A percentile compares a stretch with the other conserved stretches of the same genome.
These are phyloP conservation scores for Niebla homalea DNA, from an alignment of 495 filamentous ascomycete genomes.

Conservation along the genomic window DNA sequence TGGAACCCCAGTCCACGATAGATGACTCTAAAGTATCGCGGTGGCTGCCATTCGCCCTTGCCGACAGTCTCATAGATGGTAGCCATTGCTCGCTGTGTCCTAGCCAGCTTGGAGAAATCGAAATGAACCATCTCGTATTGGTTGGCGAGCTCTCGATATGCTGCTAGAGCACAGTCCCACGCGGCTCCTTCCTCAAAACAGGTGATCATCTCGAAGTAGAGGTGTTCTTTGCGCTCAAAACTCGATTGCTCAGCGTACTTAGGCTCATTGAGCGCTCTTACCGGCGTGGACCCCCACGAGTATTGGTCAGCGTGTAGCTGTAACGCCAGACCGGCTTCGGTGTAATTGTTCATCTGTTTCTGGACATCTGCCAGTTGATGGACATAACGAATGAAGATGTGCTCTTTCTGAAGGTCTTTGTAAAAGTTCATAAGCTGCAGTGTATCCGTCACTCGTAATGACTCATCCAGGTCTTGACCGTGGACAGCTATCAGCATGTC, in stretches of 20 bases:
- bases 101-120: slow-evolving; percentile 83
- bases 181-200: slow-evolving; percentile 85
- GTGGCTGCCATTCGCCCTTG: slow-evolving; percentile 61
- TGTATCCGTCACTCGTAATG: slow-evolving; percentile 69
- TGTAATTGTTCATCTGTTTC: slow-evolving; percentile 58
- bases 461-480: slow-evolving; percentile 61
- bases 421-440: slow-evolving; percentile 92
- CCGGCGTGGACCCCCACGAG: slow-evolving; percentile 67
- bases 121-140: slow-evolving; percentile 84
- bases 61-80: slow-evolving; percentile 80
- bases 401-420: slow-evolving; percentile 91
- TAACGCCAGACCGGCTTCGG: slow-evolving; percentile 83
- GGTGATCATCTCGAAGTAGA: slow-evolving; percentile 91
- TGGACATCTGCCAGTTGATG: slow-evolving; percentile 82
- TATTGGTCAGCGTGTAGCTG: slow-evolving; percentile 87
- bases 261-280: slow-evolving; percentile 59
- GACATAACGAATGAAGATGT: slow-evolving; percentile 93
- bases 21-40: slow-evolving; percentile 82
- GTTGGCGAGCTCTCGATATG: slow-evolving; percentile 77
- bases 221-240: slow-evolving; percentile 83
- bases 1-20: slow-evolving; percentile 92
- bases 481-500: slow-evolving; percentile 91
- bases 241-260: slow-evolving; percentile 68
- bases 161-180: slow-evolving; percentile 80
- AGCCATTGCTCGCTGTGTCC: slow-evolving; percentile 82